phyloP scores from a whole-genome alignment of 1,139 yeast genomes.

The Magnusiomyces suaveolens region DNA sequence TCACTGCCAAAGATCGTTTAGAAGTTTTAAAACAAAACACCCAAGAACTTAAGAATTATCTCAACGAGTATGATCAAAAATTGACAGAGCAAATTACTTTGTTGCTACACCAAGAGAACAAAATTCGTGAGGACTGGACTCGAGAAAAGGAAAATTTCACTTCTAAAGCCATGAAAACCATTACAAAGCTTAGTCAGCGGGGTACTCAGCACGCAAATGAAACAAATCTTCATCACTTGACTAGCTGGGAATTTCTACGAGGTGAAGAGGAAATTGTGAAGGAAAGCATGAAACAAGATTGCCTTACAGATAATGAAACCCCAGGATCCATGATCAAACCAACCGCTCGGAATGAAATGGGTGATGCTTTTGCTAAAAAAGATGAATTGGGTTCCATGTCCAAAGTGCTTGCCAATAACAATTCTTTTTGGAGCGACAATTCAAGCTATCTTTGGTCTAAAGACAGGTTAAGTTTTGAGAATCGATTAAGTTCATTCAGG shows the following conservation, averaged over 20 bases:
- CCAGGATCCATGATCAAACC: too few relatives aligned
- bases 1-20: background rate
- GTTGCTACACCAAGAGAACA: background rate
- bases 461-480: too few relatives aligned
- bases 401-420: too few relatives aligned
- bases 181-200: background rate
- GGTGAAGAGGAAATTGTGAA: background rate
- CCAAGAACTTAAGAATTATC: background rate
- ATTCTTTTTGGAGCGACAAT: too few relatives aligned
- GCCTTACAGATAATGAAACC: too few relatives aligned
- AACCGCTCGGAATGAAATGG: too few relatives aligned
- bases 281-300: too few relatives aligned
- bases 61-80: background rate
- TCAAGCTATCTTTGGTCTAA: too few relatives aligned
- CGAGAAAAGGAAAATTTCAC: background rate
- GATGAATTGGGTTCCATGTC: too few relatives aligned
- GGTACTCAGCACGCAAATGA: background rate
- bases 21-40: background rate
- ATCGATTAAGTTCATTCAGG: too few relatives aligned
- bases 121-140: background rate
- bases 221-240: background rate
- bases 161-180: background rate
- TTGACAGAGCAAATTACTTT: background rate
- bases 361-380: too few relatives aligned
- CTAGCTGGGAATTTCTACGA: background rate